Conservation (phyloP, 129 eudicot genomes). For the Erigeron canadensis region DNA sequence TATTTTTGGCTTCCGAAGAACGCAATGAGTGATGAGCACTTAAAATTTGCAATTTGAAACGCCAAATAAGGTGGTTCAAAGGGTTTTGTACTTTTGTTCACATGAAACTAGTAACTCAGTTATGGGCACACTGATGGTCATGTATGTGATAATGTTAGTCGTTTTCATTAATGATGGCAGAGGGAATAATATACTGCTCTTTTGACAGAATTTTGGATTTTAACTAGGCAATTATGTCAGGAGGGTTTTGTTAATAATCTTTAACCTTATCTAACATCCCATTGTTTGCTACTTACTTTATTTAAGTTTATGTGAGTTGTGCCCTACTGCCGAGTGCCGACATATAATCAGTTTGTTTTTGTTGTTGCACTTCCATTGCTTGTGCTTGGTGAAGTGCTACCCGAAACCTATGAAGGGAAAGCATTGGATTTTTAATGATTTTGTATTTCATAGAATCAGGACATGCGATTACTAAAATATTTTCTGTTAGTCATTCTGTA, state of each 20-base stretch:
- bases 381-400: slow-evolving; percentile 13
- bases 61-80: background rate
- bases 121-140: background rate
- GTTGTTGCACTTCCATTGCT: background rate
- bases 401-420: background rate
- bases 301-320: slow-evolving; percentile 2
- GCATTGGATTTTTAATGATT: background rate
- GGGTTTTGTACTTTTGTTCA: background rate
- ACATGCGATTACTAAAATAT: background rate
- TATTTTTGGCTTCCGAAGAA: too few relatives aligned
- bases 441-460: background rate
- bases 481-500: background rate
- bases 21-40: too few relatives aligned
- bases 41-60: too few relatives aligned
- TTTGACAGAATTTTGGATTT: background rate
- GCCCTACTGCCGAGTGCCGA: background rate
- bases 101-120: background rate
- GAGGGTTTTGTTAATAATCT: background rate
- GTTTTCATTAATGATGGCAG: background rate
- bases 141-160: background rate
- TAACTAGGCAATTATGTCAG: background rate
- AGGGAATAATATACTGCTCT: background rate
- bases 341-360: background rate
- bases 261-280: background rate
- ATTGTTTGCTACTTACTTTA: background rate